Conservation (phyloP, 495 filamentous ascomycete species). For the Chlorociboria aeruginascens region DNA sequence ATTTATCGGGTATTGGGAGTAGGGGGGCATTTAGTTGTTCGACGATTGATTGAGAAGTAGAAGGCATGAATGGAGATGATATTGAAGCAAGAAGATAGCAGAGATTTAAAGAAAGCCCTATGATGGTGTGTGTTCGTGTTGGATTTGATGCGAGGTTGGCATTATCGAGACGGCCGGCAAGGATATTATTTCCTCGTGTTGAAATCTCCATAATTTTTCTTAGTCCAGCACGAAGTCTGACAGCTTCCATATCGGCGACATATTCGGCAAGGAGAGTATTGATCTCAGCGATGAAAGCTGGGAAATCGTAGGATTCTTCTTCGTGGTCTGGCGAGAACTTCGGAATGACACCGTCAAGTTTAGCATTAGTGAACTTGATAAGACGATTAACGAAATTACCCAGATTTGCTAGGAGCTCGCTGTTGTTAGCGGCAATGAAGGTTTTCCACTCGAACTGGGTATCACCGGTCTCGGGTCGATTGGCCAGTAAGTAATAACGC, state of each 20-base stretch:
- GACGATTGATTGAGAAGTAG: conserved; percentile 61
- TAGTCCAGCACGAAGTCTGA: conserved; percentile 65
- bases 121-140: conserved; percentile 58
- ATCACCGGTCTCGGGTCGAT: conserved; percentile 81
- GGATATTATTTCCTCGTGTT: conserved; percentile 63
- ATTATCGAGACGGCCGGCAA: conserved; percentile 76
- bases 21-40: conserved; percentile 57
- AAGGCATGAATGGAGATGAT: conserved; percentile 74
- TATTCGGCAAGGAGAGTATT: conserved; percentile 56
- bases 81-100: conserved; percentile 69
- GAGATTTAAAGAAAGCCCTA: conserved; percentile 72
- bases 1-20: conserved; percentile 58
- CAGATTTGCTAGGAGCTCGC: conserved; percentile 76
- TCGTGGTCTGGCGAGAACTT: conserved; percentile 50
- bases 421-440: conserved; percentile 83
- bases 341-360: conserved; percentile 57
- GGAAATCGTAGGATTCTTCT: conserved; percentile 31
- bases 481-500: conserved; percentile 84
- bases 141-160: conserved; percentile 60
- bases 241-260: conserved; percentile 56
- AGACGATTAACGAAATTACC: conserved; percentile 93
- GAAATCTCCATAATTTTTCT: conserved; percentile 59
- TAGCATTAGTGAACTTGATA: conserved; percentile 78
- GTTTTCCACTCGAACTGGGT: conserved; percentile 80
- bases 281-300: conserved; percentile 35